Evolutionary conservation across 2,329 filamentous ascomycete species (phyloP).

Genomic region (Sphaerulina musiva): DNA sequence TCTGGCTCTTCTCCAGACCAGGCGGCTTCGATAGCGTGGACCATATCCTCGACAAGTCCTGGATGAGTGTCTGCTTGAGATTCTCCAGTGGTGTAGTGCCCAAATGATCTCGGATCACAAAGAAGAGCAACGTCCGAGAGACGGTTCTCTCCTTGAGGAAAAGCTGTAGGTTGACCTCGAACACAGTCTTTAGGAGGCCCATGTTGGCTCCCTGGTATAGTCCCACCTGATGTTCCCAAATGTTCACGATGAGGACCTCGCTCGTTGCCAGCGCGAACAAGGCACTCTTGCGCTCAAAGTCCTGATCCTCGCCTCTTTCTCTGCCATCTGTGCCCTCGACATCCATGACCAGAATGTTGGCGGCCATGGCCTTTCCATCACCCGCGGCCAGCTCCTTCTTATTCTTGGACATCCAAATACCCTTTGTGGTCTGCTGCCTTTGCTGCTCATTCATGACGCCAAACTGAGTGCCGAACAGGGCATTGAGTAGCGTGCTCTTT

Average conservation of each 20-base stretch:
- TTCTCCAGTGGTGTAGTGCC: conserved; percentile 86
- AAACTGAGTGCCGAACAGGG: conserved; percentile 92
- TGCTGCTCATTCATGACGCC: conserved; percentile 96
- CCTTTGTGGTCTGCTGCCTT: conserved; percentile 93
- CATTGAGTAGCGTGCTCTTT: conserved; percentile 93
- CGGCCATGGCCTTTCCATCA: conserved; percentile 61
- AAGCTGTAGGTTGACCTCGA: conserved; percentile 94
- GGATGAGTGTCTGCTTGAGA: conserved; percentile 79
- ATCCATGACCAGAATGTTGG: conserved; percentile 99
- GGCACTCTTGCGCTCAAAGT: conserved; percentile 97
- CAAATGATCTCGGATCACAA: conserved; percentile 95
- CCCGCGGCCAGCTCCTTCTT: conserved; percentile 53
- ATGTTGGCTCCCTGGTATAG: conserved; percentile 98
- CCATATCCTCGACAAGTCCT: conserved; percentile 91
- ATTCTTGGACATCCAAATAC: conserved; percentile 99
- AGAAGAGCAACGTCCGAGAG: conserved; percentile 88
- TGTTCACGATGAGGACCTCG: conserved; percentile 96
- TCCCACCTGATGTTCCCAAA: conserved; percentile 98
- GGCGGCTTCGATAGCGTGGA: conserved; percentile 82
- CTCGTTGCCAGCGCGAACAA: conserved; percentile 95
- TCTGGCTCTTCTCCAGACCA: conserved; percentile 78
- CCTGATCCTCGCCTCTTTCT: conserved; percentile 94
- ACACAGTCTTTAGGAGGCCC: conserved; percentile 96
- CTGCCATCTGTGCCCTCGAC: conserved; percentile 96
- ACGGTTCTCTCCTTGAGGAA: conserved; percentile 95